Evolutionary conservation across 2,329 filamentous ascomycete species (phyloP), one percentile per base, ranked within the genome.

Genomic region (Pseudogymnoascus sp.): DNA sequence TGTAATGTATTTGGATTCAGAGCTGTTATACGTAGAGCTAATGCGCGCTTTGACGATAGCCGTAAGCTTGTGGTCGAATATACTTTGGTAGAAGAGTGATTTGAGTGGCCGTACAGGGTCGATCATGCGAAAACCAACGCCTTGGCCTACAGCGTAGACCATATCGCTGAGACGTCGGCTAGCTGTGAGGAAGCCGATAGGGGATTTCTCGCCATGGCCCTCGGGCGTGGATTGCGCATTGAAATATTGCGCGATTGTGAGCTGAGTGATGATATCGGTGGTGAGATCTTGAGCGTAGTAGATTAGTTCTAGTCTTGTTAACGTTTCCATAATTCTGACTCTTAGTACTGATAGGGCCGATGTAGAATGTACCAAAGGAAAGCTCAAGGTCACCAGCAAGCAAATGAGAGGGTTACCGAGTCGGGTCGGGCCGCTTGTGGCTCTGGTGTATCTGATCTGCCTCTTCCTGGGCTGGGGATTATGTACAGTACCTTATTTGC

Each of bases 101-200:
- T 65, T 61, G 10, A 67, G 14, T n/a, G 65, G 67, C 6, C 65
- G 61, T 19, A 68, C 38, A 8, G 66, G 66, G 56, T 69, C 68
- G 26, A 64, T 61, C 10, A 60, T 62, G 8, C 63, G 50, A 12
- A 66, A 64, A 1, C 60, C 63, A 38, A 69, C 37, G 67, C 59
- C n/a, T 56, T 16, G n/a, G 61, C 53, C 12, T 63, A 63, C 6
- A 60, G 59, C 22, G 24, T 33, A 11, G n/a, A 56, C 43, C 61
- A 28, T 4, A 46, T 64, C 19, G 65, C 65, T 12, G 66, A 67
- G 2, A 65, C 64, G 37, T 63, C 63, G 8, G 66, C 67, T 10
- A 71, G 46, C 8, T 64, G 38, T 56, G 12, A 56, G 46, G 7
- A 56, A 33, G 14, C 46, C 46, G 5, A 2, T 26, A 28, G 22